Evolutionary conservation across 208 protist genomes (phyloP).

Genomic region (Willaertia magna): DNA sequence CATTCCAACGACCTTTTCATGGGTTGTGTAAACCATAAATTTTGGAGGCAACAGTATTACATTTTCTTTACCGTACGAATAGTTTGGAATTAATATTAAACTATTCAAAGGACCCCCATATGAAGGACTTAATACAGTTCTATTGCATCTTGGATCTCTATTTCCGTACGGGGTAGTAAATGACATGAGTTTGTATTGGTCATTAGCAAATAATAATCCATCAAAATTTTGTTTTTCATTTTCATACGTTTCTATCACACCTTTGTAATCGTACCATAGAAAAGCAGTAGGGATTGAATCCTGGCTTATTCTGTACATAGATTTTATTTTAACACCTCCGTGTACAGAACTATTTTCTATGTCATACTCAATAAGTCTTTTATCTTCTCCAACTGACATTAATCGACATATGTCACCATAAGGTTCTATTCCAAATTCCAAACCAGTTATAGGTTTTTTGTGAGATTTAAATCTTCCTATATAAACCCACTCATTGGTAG

Average conservation of each 20-base stretch:
- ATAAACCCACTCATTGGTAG: conserved; percentile 66
- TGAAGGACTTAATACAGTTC: conserved; percentile 67
- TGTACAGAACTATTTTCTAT: conserved; percentile 60
- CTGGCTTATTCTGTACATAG: conserved; percentile 71
- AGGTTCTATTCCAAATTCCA: conserved; percentile 55
- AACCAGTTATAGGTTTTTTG: conserved; percentile 56
- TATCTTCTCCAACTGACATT: conserved; percentile 76
- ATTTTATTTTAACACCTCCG: conserved; percentile 58
- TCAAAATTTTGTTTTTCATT: neutral
- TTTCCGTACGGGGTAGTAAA: conserved; percentile 5
- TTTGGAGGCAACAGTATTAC: conserved; percentile 2
- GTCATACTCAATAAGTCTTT: conserved; percentile 82
- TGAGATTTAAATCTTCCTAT: conserved; percentile 76
- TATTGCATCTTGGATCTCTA: conserved; percentile 44
- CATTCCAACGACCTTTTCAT: conserved; percentile 74
- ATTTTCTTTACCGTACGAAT: neutral
- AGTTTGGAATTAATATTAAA: conserved; percentile 43
- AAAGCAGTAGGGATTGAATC: conserved; percentile 65
- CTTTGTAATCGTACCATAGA: conserved; percentile 41
- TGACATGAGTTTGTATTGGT: neutral
- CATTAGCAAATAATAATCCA: neutral
- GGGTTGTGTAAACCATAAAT: conserved; percentile 65
- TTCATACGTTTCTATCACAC: neutral
- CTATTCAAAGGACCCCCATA: conserved; percentile 69
- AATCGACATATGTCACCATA: conserved; percentile 46